A percentile compares a stretch with the other conserved stretches of the same genome.
Conservation (phyloP, 73 alveolate genomes). For the Paramecium pentaurelia region DNA sequence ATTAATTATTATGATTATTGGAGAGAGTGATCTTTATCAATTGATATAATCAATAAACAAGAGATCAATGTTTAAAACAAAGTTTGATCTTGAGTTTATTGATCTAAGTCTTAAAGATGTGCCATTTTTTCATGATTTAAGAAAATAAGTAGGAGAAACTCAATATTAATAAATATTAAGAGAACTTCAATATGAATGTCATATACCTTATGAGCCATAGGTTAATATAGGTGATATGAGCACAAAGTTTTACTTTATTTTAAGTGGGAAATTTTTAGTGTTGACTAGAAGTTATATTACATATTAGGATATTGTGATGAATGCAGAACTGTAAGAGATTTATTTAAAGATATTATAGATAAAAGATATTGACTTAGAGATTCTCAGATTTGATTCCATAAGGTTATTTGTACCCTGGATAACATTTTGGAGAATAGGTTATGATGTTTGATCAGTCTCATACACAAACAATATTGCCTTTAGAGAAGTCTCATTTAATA, state of each 20-base stretch:
- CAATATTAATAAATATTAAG: neutral
- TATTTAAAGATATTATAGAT: neutral
- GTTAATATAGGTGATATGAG: slow-evolving; percentile 37
- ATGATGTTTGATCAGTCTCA: slow-evolving; percentile 45
- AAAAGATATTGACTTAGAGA: neutral
- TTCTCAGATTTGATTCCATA: neutral
- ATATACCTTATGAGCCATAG: slow-evolving; percentile 23
- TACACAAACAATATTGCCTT: neutral
- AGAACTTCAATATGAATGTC: slow-evolving; percentile 45
- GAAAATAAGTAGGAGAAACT: slow-evolving; percentile 32
- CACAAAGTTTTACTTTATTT: slow-evolving; percentile 21
- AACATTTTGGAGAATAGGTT: slow-evolving; percentile 40
- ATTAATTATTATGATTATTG: neutral
- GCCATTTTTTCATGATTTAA: slow-evolving; percentile 7
- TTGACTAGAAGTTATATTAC: neutral
- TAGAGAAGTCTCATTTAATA: slow-evolving; percentile 21
- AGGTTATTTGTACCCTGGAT: slow-evolving; percentile 18
- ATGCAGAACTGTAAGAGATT: neutral
- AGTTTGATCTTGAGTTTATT: slow-evolving; percentile 22
- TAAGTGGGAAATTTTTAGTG: neutral
- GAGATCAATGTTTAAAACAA: slow-evolving; percentile 38
- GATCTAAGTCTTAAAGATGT: neutral
- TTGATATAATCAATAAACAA: slow-evolving; percentile 1
- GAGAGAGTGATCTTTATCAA: slow-evolving; percentile 2
- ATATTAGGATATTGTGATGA: neutral